Evolutionary conservation across 345 rosid species (phyloP).

Genomic region (Lumnitzera littorea): DNA sequence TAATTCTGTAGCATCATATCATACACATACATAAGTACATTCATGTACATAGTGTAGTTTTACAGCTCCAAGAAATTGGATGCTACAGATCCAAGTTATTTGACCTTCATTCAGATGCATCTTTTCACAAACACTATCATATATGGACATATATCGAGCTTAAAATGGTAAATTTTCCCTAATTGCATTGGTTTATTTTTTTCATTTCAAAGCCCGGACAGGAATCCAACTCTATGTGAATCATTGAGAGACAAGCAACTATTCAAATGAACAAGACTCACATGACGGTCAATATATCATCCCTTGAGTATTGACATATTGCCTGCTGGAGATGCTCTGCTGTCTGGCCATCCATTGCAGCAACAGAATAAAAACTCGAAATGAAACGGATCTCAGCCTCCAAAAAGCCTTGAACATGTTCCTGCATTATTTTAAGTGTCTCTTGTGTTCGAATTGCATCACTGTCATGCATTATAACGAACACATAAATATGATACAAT

Average conservation of each 20-base stretch:
- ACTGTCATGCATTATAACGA: slow-evolving; percentile 20
- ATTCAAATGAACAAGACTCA: slow-evolving; percentile 21
- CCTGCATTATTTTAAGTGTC: slow-evolving; percentile 87
- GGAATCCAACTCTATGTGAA: neutral
- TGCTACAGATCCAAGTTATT: too few relatives aligned
- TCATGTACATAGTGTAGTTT: too few relatives aligned
- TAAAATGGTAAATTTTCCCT: neutral
- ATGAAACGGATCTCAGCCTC: slow-evolving; percentile 75
- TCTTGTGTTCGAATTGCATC: slow-evolving; percentile 74
- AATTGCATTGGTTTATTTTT: neutral
- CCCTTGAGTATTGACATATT: slow-evolving; percentile 57
- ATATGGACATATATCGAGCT: too few relatives aligned
- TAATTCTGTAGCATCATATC: too few relatives aligned
- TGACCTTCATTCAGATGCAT: too few relatives aligned
- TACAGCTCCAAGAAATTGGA: too few relatives aligned
- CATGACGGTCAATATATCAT: slow-evolving; percentile 76
- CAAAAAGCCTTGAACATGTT: slow-evolving; percentile 50
- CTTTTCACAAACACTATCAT: too few relatives aligned
- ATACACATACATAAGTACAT: too few relatives aligned
- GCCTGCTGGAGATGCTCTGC: slow-evolving; percentile 73
- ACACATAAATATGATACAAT: neutral
- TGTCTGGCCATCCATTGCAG: slow-evolving; percentile 98
- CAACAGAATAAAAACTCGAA: slow-evolving; percentile 91
- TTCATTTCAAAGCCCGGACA: neutral
- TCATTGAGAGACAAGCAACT: slow-evolving; percentile 1